A percentile compares a stretch with the other conserved stretches of the same genome.
These are phyloP conservation scores for Phytophthora constricta DNA, from an alignment of 352 stramenopile genomes.

Conservation along the genomic window DNA sequence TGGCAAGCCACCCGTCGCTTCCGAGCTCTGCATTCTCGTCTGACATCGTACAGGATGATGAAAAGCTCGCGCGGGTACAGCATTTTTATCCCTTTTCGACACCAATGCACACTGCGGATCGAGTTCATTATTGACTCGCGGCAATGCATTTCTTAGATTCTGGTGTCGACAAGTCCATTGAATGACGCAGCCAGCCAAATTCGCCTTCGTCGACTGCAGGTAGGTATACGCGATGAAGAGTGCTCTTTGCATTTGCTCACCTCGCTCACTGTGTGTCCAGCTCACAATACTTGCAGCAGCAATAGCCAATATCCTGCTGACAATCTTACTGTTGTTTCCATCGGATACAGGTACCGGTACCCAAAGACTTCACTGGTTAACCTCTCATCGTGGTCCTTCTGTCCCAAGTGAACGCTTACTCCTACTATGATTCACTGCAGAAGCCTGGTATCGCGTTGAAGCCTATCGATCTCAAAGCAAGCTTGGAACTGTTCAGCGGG, in stretches of 20 bases:
- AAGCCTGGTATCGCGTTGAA: slow-evolving; percentile 60
- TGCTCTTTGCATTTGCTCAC: not conserved
- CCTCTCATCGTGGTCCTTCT: not conserved
- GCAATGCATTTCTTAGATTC: slow-evolving; percentile 19
- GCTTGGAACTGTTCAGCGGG: slow-evolving; percentile 31
- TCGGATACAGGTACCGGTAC: slow-evolving; percentile 38
- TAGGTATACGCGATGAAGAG: no score
- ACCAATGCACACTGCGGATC: no score
- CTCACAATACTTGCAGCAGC: slow-evolving; percentile 10
- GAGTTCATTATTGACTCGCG: not conserved
- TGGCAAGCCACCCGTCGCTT: slow-evolving; percentile 2
- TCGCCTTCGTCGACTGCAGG: slow-evolving; percentile 48
- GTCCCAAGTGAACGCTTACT: not conserved
- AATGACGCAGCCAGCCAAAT: slow-evolving; percentile 38
- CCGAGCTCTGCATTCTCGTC: not conserved
- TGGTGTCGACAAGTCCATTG: slow-evolving; percentile 54
- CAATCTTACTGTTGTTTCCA: slow-evolving; percentile 37
- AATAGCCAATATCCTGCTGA: slow-evolving; percentile 33
- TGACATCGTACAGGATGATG: slow-evolving; percentile 15
- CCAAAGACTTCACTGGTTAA: no score
- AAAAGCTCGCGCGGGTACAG: slow-evolving; percentile 27
- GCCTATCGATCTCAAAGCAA: slow-evolving; percentile 39
- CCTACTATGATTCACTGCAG: slow-evolving; percentile 21
- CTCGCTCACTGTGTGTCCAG: slow-evolving; percentile 7
- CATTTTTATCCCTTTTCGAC: no score